These are phyloP conservation scores for Lineolata rhizophorae DNA, from an alignment of 495 filamentous ascomycete genomes.

Conservation along the genomic window DNA sequence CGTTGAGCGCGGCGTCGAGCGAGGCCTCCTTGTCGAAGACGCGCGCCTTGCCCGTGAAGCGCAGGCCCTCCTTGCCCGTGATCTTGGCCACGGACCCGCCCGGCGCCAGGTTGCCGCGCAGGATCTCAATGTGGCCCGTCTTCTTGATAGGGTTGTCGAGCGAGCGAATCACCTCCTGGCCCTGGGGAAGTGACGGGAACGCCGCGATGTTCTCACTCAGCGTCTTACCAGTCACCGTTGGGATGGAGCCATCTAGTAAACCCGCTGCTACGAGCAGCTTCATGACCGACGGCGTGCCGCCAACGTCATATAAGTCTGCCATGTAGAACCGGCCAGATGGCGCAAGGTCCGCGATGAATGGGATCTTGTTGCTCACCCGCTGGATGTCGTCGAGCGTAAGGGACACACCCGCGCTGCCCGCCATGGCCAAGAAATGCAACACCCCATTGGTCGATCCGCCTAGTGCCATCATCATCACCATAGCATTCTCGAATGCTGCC, in stretches of 20 bases:
- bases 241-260: slow-evolving; percentile 63
- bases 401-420: slow-evolving; percentile 63
- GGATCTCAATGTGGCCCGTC: slow-evolving; percentile 75
- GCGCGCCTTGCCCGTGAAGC: slow-evolving; percentile 59
- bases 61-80: slow-evolving; percentile 79
- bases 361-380: slow-evolving; percentile 69
- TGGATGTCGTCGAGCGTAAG: slow-evolving; percentile 77
- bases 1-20: slow-evolving; percentile 53
- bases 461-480: slow-evolving; percentile 81
- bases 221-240: slow-evolving; percentile 82
- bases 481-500: slow-evolving; percentile 75
- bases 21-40: slow-evolving; percentile 83
- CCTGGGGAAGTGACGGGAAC: slow-evolving; percentile 58
- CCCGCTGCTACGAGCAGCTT: slow-evolving; percentile 73
- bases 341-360: slow-evolving; percentile 82
- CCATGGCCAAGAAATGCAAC: slow-evolving; percentile 89
- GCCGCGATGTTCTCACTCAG: slow-evolving; percentile 69
- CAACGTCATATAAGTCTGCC: slow-evolving; percentile 88
- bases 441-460: slow-evolving; percentile 86
- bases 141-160: slow-evolving; percentile 67
- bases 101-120: slow-evolving; percentile 77
- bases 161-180: slow-evolving; percentile 70
- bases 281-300: slow-evolving; percentile 75
- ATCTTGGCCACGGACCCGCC: slow-evolving; percentile 93
- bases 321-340: slow-evolving; percentile 77